phyloP scores from a whole-genome alignment of 2,329 filamentous ascomycete genomes.

The Leptographium radiaticola region DNA sequence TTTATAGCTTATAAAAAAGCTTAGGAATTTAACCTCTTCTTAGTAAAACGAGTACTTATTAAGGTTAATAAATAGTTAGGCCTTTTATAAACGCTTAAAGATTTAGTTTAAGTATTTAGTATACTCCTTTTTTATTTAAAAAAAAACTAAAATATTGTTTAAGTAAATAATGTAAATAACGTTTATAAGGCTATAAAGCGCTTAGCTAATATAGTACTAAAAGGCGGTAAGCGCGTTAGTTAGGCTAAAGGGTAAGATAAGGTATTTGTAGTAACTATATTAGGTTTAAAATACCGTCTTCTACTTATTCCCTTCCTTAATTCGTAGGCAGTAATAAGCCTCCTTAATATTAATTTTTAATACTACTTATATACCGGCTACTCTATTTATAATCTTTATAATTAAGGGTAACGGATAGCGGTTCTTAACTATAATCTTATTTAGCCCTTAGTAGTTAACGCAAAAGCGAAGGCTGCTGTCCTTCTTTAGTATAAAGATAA shows the following conservation, averaged over 20 bases:
- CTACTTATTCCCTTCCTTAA: background rate
- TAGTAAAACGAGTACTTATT: no score
- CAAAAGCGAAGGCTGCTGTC: background rate
- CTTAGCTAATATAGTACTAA: background rate
- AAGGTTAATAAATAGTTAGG: no score
- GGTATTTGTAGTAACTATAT: no score
- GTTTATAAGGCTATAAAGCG: background rate
- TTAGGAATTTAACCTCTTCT: no score
- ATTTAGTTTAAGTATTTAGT: no score
- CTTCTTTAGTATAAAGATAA: constrained; percentile 4
- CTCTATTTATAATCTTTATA: background rate
- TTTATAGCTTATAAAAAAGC: no score
- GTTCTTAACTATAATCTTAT: background rate
- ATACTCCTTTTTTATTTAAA: background rate
- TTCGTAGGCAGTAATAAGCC: no score
- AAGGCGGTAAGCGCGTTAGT: background rate
- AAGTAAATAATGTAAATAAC: background rate
- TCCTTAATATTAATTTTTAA: background rate
- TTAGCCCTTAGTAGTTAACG: background rate
- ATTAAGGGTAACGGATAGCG: background rate
- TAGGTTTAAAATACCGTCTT: constrained; percentile 14
- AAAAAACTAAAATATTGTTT: background rate
- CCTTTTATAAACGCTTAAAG: background rate
- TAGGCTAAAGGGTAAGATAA: background rate
- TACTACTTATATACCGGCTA: background rate